These are phyloP conservation scores for Peniophora sp. DNA, from an alignment of 1,284 basidiomycete genomes.

Conservation along the genomic window DNA sequence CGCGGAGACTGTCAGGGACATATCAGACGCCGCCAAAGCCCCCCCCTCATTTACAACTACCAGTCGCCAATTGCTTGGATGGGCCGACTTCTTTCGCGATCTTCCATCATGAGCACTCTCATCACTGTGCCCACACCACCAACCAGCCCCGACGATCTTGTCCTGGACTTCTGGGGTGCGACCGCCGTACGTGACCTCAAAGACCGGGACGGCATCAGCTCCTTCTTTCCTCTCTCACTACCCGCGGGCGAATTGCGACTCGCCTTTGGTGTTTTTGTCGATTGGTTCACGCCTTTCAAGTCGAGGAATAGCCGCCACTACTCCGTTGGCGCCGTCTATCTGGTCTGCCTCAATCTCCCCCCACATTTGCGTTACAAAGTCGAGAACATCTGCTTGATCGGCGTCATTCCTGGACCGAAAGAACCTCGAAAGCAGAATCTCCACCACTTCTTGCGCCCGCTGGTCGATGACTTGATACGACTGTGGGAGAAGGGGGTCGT, in stretches of 20 bases:
- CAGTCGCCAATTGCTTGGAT: too few species aligned
- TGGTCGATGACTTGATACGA: constrained; percentile 14
- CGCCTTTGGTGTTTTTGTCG: constrained; percentile 21
- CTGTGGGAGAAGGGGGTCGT: constrained; percentile 22
- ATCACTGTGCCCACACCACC: too few species aligned
- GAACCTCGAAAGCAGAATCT: constrained; percentile 8
- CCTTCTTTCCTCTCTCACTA: neutral
- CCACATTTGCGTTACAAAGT: constrained; percentile 15
- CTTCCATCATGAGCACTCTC: too few species aligned
- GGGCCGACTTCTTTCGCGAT: too few species aligned
- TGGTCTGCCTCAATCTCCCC: constrained; percentile 24
- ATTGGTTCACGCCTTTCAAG: constrained; percentile 32
- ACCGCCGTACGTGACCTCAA: neutral
- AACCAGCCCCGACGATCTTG: too few species aligned
- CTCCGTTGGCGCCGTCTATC: constrained; percentile 23
- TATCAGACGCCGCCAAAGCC: too few species aligned
- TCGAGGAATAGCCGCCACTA: constrained; percentile 13
- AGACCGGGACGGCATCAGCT: neutral
- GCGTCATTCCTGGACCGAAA: constrained; percentile 18
- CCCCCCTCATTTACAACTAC: too few species aligned
- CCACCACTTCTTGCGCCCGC: constrained; percentile 4
- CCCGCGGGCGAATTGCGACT: constrained; percentile 8
- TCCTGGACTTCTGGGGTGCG: neutral
- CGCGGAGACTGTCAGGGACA: too few species aligned
- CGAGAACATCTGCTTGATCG: constrained; percentile 19